A percentile compares a stretch with the other conserved stretches of the same genome.
Evolutionary conservation across 2,329 filamentous ascomycete genomes (phyloP).

Genomic region (Emmonsia crescens): DNA sequence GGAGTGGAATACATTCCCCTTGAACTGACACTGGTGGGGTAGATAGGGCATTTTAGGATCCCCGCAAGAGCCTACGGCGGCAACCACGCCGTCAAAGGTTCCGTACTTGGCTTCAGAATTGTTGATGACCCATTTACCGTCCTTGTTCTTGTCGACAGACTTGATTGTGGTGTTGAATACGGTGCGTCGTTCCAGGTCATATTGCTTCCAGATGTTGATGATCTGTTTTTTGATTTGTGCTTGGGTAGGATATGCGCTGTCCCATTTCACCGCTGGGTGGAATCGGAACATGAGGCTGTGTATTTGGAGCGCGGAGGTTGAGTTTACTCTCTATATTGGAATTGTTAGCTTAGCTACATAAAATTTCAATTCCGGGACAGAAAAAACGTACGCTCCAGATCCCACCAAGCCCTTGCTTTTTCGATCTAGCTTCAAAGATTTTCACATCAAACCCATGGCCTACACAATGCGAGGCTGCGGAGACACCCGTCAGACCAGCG

Average conservation of each 20-base stretch:
- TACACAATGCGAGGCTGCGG: constrained; percentile 69
- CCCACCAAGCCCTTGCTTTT: constrained; percentile 55
- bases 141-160: constrained; percentile 56
- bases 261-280: constrained; percentile 67
- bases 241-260: constrained; percentile 64
- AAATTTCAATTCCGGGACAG: constrained; percentile 1
- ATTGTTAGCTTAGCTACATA: not conserved
- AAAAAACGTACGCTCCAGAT: constrained; percentile 60
- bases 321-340: constrained; percentile 56
- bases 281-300: constrained; percentile 84
- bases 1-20: constrained; percentile 63
- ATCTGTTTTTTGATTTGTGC: constrained; percentile 66
- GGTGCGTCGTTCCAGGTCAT: constrained; percentile 60
- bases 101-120: constrained; percentile 58
- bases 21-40: constrained; percentile 59
- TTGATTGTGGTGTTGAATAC: constrained; percentile 60
- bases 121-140: constrained; percentile 69
- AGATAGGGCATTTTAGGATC: constrained; percentile 63
- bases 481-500: constrained; percentile 63
- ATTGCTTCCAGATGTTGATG: constrained; percentile 60
- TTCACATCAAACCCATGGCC: constrained; percentile 76
- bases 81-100: constrained; percentile 66
- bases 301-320: constrained; percentile 71
- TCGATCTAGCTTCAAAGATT: constrained; percentile 62
- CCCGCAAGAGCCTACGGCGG: constrained; percentile 70